These are phyloP conservation scores for Claviceps humidiphila DNA, from an alignment of 2,329 filamentous ascomycete genomes.

Conservation along the genomic window DNA sequence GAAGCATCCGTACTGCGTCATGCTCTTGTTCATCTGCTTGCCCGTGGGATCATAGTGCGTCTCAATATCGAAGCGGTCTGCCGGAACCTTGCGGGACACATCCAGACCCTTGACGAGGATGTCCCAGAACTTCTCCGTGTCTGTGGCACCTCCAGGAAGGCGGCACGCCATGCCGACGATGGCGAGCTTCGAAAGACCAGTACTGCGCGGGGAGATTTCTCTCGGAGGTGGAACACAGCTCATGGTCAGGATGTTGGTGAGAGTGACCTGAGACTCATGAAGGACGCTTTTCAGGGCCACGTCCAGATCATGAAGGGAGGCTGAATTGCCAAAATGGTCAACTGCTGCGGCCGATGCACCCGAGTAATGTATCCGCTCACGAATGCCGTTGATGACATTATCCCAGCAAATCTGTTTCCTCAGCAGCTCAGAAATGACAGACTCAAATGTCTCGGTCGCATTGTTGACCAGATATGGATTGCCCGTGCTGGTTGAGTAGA, in stretches of 20 bases:
- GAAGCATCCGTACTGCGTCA: conserved; percentile 55
- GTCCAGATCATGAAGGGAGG: conserved; percentile 1
- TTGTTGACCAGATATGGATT: conserved; percentile 3
- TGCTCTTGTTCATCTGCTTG: conserved; percentile 51
- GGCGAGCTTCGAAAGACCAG: conserved; percentile 48
- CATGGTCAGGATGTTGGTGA: background rate
- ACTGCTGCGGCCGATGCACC: background rate
- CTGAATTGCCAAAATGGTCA: conserved; percentile 1
- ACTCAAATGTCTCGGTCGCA: conserved; percentile 6
- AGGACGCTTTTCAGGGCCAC: background rate
- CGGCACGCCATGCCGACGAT: conserved; percentile 54
- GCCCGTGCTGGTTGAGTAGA: conserved; percentile 7
- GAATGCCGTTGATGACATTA: conserved; percentile 4
- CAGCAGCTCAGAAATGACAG: conserved; percentile 6
- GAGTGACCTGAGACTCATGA: background rate
- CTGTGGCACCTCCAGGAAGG: conserved; percentile 27
- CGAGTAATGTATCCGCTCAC: background rate
- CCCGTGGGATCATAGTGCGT: conserved; percentile 53
- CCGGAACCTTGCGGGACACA: conserved; percentile 45
- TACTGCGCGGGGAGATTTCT: background rate
- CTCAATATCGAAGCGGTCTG: conserved; percentile 51
- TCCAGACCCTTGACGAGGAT: conserved; percentile 31
- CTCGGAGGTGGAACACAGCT: background rate
- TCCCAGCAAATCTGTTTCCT: conserved; percentile 7
- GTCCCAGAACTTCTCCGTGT: conserved; percentile 16